Evolutionary conservation across 78 protist genomes (phyloP).

Genomic region (Polysphondylium violaceum): DNA sequence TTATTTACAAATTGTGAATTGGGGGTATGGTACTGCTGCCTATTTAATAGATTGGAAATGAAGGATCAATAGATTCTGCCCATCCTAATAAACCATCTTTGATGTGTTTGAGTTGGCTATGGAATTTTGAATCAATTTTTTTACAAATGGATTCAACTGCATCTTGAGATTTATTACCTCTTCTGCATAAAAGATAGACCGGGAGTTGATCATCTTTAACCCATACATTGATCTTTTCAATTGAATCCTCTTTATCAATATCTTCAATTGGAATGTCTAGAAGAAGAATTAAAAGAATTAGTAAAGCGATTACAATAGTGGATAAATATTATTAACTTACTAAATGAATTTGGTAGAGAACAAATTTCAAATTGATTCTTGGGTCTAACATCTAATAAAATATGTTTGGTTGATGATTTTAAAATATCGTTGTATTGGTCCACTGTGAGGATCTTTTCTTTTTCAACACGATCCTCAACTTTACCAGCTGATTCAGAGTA

Average conservation of each 20-base stretch:
- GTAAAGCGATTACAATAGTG: neutral
- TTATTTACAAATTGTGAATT: neutral
- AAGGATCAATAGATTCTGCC: constrained; percentile 42
- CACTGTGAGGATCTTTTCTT: neutral
- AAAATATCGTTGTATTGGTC: constrained; percentile 5
- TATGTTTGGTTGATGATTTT: neutral
- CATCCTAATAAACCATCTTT: constrained; percentile 73
- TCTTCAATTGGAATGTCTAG: constrained; percentile 65
- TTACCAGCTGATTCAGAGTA: constrained; percentile 36
- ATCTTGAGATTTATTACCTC: constrained; percentile 83
- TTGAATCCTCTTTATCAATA: constrained; percentile 5
- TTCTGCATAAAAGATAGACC: constrained; percentile 73
- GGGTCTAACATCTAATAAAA: constrained; percentile 77
- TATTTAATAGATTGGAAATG: constrained; percentile 68
- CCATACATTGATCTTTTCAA: neutral
- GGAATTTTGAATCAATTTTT: constrained; percentile 3
- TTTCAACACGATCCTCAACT: constrained; percentile 42
- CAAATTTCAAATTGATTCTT: constrained; percentile 71
- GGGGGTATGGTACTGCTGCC: neutral
- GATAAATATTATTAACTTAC: constrained; percentile 8
- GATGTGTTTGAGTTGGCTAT: constrained; percentile 19
- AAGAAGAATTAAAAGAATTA: neutral
- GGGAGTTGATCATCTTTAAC: neutral
- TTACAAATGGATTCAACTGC: no score
- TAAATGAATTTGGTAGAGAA: constrained; percentile 51